Conservation (phyloP, 1,284 basidiomycete genomes). For the Papiliotrema nemorosa region DNA sequence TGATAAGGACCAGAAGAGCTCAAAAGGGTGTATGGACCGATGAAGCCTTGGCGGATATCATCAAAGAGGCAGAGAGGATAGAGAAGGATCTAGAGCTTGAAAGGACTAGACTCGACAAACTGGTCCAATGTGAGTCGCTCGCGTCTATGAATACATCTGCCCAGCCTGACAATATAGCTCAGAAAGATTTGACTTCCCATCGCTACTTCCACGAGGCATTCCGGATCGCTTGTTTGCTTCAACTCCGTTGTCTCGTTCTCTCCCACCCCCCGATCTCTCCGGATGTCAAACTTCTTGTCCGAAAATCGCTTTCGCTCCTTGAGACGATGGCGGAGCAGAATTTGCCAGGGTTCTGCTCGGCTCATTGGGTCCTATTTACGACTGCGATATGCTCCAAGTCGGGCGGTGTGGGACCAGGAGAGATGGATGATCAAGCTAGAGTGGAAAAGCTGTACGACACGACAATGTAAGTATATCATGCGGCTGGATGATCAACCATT, state of each 20-base stretch:
- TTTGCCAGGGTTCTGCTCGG: slow-evolving; percentile 31
- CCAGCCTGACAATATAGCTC: no score
- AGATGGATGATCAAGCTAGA: slow-evolving; percentile 24
- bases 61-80: slow-evolving; percentile 22
- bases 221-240: slow-evolving; percentile 28
- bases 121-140: slow-evolving; percentile 19
- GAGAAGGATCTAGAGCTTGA: slow-evolving; percentile 27
- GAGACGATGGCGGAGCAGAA: slow-evolving; percentile 33
- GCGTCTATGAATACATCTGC: no score
- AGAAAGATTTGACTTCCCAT: slow-evolving; percentile 20
- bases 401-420: slow-evolving; percentile 10
- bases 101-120: slow-evolving; percentile 27
- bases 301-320: slow-evolving; percentile 29
- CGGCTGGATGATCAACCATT: neutral
- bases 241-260: slow-evolving; percentile 28
- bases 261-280: slow-evolving; percentile 27
- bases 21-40: slow-evolving; percentile 19
- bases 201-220: slow-evolving; percentile 39
- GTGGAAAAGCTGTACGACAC: slow-evolving; percentile 29
- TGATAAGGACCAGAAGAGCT: slow-evolving; percentile 19
- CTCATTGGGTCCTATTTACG: slow-evolving; percentile 36
- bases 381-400: slow-evolving; percentile 24
- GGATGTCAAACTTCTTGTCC: slow-evolving; percentile 27
- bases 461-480: slow-evolving; percentile 17
- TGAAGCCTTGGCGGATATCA: slow-evolving; percentile 26